Evolutionary conservation across 345 rosid genomes (phyloP).

Genomic region (Euphorbia pulcherrima): DNA sequence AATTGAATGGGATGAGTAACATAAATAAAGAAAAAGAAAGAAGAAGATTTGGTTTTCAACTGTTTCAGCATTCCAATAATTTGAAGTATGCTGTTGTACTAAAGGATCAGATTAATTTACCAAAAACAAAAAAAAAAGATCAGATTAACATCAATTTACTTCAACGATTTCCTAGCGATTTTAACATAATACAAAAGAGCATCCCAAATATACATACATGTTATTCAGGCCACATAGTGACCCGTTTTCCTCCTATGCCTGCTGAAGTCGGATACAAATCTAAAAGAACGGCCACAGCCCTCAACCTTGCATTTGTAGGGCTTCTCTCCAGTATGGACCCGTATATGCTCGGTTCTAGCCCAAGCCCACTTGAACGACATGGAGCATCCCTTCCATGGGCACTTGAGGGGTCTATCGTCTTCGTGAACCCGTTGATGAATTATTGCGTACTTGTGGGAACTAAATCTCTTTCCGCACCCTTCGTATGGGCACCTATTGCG

Average conservation of each 20-base stretch:
- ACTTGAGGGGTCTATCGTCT: slow-evolving; percentile 76
- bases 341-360: slow-evolving; percentile 97
- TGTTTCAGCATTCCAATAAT: slow-evolving; percentile 29
- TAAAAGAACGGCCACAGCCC: slow-evolving; percentile 77
- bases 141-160: slow-evolving; percentile 24
- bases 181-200: slow-evolving; percentile 14
- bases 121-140: too few species aligned
- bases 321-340: slow-evolving; percentile 90
- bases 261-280: slow-evolving; percentile 92
- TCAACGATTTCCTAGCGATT: slow-evolving; percentile 10
- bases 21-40: neutral
- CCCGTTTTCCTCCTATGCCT: slow-evolving; percentile 91
- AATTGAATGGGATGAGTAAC: neutral
- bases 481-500: slow-evolving; percentile 70
- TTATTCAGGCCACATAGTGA: slow-evolving; percentile 59
- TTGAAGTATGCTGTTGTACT: slow-evolving; percentile 26
- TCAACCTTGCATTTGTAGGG: slow-evolving; percentile 82
- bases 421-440: slow-evolving; percentile 90
- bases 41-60: too few species aligned
- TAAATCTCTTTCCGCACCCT: slow-evolving; percentile 78
- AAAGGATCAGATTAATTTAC: slow-evolving; percentile 22
- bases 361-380: slow-evolving; percentile 98
- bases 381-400: slow-evolving; percentile 88
- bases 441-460: slow-evolving; percentile 73
- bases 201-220: slow-evolving; percentile 5